These are phyloP conservation scores for Leccinum subspadiceum DNA, from an alignment of 1,284 basidiomycete species.

Conservation along the genomic window DNA sequence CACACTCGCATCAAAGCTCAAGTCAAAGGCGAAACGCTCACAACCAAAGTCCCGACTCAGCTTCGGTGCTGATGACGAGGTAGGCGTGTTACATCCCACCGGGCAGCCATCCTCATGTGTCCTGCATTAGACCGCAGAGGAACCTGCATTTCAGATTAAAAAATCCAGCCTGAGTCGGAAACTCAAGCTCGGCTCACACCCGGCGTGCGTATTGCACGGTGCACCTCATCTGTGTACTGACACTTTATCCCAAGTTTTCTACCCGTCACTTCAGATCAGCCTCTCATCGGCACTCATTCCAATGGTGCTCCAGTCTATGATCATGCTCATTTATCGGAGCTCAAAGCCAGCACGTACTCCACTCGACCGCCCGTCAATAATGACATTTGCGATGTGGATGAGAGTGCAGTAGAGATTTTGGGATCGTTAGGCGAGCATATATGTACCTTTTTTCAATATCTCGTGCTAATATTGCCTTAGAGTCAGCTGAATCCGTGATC, in stretches of 20 bases:
- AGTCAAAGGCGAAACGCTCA: conserved; percentile 61
- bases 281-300: conserved; percentile 46
- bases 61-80: conserved; percentile 82
- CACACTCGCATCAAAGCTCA: conserved; percentile 60
- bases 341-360: conserved; percentile 78
- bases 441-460: background rate
- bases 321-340: conserved; percentile 73
- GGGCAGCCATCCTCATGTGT: conserved; percentile 25
- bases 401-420: conserved; percentile 36
- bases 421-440: conserved; percentile 40
- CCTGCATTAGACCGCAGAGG: conserved; percentile 48
- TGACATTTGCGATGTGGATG: conserved; percentile 47
- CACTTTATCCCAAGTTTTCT: conserved; percentile 25
- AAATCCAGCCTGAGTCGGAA: conserved; percentile 73
- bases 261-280: conserved; percentile 50
- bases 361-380: conserved; percentile 45
- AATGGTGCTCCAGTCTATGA: conserved; percentile 64
- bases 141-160: conserved; percentile 70
- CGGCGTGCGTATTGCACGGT: conserved; percentile 40
- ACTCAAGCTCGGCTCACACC: conserved; percentile 53
- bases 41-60: conserved; percentile 71
- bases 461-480: conserved; percentile 8
- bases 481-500: conserved; percentile 48
- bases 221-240: conserved; percentile 7
- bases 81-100: conserved; percentile 34